Evolutionary conservation across 495 filamentous ascomycete species (phyloP).

Genomic region (Apodospora peruviana): DNA sequence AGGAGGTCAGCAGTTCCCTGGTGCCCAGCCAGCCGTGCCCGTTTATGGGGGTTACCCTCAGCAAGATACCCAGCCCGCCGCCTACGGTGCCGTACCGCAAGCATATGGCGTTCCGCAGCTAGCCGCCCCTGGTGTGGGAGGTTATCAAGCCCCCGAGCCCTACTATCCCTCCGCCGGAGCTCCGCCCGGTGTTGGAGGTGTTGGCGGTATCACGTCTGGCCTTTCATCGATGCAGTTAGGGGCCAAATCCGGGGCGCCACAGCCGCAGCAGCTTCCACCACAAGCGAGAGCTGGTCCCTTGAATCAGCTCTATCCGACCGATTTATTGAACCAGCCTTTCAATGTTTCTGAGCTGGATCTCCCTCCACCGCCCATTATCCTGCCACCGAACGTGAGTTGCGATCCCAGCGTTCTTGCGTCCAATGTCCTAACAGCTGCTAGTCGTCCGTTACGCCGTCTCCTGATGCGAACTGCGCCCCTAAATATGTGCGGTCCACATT

Average conservation of each 20-base stretch:
- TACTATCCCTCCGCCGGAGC: constrained; percentile 55
- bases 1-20: constrained; percentile 31
- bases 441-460: constrained; percentile 89
- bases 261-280: constrained; percentile 48
- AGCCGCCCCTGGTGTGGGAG: constrained; percentile 33
- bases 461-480: constrained; percentile 83
- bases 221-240: constrained; percentile 75
- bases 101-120: constrained; percentile 46
- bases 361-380: constrained; percentile 82
- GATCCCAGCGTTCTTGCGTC: neutral
- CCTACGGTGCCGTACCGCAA: constrained; percentile 44
- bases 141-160: constrained; percentile 60
- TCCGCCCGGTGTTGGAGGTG: constrained; percentile 52
- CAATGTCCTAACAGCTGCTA: constrained; percentile 34
- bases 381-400: constrained; percentile 81
- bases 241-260: constrained; percentile 44
- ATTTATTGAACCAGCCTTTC: constrained; percentile 86
- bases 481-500: constrained; percentile 95
- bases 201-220: constrained; percentile 73
- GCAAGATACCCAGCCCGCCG: constrained; percentile 50
- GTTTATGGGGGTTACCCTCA: constrained; percentile 56
- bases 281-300: constrained; percentile 51
- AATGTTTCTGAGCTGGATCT: constrained; percentile 89
- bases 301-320: constrained; percentile 88
- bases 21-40: constrained; percentile 30